Evolutionary conservation across 371 early-diverging fungal genomes (phyloP), one percentile per base, ranked within the genome.

Genomic region (Mycotypha africana): DNA sequence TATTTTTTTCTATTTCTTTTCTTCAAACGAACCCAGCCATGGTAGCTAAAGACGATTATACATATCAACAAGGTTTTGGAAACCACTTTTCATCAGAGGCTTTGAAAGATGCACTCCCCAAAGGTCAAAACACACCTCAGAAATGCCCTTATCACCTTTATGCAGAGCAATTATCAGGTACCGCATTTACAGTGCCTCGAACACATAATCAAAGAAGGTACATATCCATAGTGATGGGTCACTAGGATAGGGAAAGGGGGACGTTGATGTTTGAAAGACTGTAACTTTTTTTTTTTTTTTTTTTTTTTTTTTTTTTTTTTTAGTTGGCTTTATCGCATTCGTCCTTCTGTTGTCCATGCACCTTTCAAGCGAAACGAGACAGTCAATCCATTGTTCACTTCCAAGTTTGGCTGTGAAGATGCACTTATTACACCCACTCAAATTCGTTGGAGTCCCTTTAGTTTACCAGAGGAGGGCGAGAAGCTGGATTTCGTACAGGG

Each of bases 251-350:
- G n/a, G n/a, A n/a, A n/a, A n/a, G n/a, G n/a, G n/a, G n/a, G n/a
- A n/a, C n/a, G n/a, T n/a, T n/a, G n/a, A n/a, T n/a, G n/a, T n/a
- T n/a, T n/a, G n/a, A n/a, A n/a, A n/a, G n/a, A n/a, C n/a, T n/a
- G n/a, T n/a, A n/a, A n/a, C n/a, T n/a, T n/a, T n/a, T 20, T 15
- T 25, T 26, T 20, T 17, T 23, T 12, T 23, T 22, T 35, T 9
- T 15, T 6, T 41, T 16, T 19, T 16, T 38, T 38, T 35, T 16
- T 8, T 4, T 19, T 30, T 2, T 30, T 20, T 42, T 38, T 21
- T 51, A 90, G 88, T 44, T 97, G 96, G 96, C 65, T 96, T n/a
- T 96, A 95, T 68, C 90, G 95, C 49, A 91, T 96, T 58, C 88
- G 85, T 22, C 95, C 95, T n/a, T 90, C 94, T 0, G 93, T 89